Base-by-base conservation (phyloP, 129 eudicot species). In the Ambrosia trifida region DNA sequence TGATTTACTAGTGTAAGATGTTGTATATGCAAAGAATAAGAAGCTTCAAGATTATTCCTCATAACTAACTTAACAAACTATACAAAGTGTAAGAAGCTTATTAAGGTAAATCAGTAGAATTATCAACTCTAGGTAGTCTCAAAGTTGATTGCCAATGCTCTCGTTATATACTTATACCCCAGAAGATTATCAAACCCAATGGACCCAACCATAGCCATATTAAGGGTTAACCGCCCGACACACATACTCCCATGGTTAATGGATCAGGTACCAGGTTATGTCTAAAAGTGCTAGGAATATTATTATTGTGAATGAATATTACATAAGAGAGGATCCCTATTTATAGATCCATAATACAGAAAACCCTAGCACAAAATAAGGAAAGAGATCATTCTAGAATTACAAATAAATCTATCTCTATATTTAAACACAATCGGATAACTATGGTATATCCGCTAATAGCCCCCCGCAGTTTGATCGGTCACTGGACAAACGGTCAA, bases 41-140 rank as follows among this genome's bases (percentile, higher is more conserved):
- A 47, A 47, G 17, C 53, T 47, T 13, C 53, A 13, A 47, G 4
- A 47, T 5, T n/a, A 47, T 12, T 47, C 19, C 7, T 47, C 19
- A 24, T 13, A 47, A 47, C 53, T 47, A 47, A 47, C 53, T 47
- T 47, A 47, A 47, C 53, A 1, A 47, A 47, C 53, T 47, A 47
- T 47, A 47, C 53, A 47, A 47, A 47, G 18, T 11, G 18, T 47
- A 11, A 47, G 53, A 12, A 47, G 53, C 53, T 12, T 47, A 12
- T 47, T 47, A 47, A 47, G 17, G 19, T 47, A 47, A 47, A 14
- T 13, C 6, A 13, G 18, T 12, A 12, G 17, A 30, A 58, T 28
- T 30, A 58, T 16, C 20, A 46, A 12, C 67, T n/a, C 35, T 31
- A 13, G 28, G 13, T 67, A 14, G 72, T 67, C 72, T 67, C 59